phyloP scores from a whole-genome alignment of 371 early-diverging fungal genomes.

The Circinella umbellata region DNA sequence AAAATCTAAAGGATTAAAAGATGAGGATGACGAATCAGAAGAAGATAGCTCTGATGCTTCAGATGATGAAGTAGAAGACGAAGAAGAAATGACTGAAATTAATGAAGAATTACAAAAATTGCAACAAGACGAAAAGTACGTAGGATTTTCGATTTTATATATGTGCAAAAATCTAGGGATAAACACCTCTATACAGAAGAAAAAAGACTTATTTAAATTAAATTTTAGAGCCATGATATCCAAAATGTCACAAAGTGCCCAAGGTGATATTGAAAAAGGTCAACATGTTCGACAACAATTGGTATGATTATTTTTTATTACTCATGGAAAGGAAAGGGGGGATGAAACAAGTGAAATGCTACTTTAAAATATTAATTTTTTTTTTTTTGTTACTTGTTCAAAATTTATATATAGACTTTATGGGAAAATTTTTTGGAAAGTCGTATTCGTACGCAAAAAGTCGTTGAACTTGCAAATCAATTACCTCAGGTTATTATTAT shows the following conservation, averaged over 20 bases:
- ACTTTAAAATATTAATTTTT: no score
- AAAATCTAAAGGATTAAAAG: slow-evolving; percentile 25
- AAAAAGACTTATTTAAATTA: slow-evolving; percentile 25
- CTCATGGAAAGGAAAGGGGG: no score
- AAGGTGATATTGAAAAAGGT: slow-evolving; percentile 88
- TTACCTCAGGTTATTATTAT: slow-evolving; percentile 64
- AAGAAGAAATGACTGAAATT: slow-evolving; percentile 37
- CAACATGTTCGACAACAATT: slow-evolving; percentile 82
- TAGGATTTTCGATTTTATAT: neutral
- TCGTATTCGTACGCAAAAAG: slow-evolving; percentile 89
- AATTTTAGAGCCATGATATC: slow-evolving; percentile 59
- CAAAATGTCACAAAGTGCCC: slow-evolving; percentile 70
- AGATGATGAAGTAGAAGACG: slow-evolving; percentile 30
- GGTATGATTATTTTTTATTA: slow-evolving; percentile 19
- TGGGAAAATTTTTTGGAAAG: slow-evolving; percentile 90
- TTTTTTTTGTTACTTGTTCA: neutral
- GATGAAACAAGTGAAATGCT: no score
- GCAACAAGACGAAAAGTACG: slow-evolving; percentile 79
- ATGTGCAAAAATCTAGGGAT: no score
- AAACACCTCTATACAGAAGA: neutral
- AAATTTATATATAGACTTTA: slow-evolving; percentile 50
- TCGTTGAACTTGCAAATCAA: slow-evolving; percentile 75
- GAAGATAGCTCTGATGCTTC: slow-evolving; percentile 15
- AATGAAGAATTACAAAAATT: slow-evolving; percentile 76
- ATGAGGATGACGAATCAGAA: slow-evolving; percentile 32